Base-by-base conservation (phyloP, 176 grass and related monocot species). In the Triticum dicoccoides region DNA sequence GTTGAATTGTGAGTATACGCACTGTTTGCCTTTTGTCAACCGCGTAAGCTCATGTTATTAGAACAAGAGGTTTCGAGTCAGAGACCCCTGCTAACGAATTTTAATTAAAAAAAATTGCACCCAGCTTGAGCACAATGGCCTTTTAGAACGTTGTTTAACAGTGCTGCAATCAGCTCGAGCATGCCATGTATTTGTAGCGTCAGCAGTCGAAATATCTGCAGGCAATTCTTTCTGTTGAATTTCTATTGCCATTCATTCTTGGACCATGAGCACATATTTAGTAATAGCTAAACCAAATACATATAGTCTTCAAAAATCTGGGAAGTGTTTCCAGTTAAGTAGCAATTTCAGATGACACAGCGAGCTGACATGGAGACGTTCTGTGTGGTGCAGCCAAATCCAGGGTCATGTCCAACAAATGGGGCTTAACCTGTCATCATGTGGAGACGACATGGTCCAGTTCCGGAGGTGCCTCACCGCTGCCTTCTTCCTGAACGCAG, bases 401-500 rank as follows among this genome's bases (percentile, higher is more conserved):
- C 80, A 96, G 83, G 93, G 93, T 30, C 93, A 94, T 85, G 89
- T 84, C 41, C 82, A 91, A 79, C 90, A 96, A 67, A 98, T 98
- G 96, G 96, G 93, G 11, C 79, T 92, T 11, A 85, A 67, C 69
- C 42, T 86, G 21, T 94, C 90, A 33, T 96, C 96, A 4, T 98
- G 90, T 86, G 93, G 93, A 32, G 92, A 98, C 25, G 92, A 98
- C 85, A 94, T 89, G 92, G 80, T 83, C 84, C 85, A 87, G 5
- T 92, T 98, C 61, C 87, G 92, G 51, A 94, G 96, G 88, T 96
- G 93, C 76, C 90, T 98, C 49, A 89, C 96, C 0, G 85, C 93
- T 23, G 80, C 93, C 10, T 98, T 96, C 89, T 98, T 96, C 86
- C 75, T 98, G 62, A 96, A 98, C 88, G 92, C 92, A 10, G 96